Base-by-base conservation (phyloP, 1,139 yeast species). In the Taiozyma sp. region DNA sequence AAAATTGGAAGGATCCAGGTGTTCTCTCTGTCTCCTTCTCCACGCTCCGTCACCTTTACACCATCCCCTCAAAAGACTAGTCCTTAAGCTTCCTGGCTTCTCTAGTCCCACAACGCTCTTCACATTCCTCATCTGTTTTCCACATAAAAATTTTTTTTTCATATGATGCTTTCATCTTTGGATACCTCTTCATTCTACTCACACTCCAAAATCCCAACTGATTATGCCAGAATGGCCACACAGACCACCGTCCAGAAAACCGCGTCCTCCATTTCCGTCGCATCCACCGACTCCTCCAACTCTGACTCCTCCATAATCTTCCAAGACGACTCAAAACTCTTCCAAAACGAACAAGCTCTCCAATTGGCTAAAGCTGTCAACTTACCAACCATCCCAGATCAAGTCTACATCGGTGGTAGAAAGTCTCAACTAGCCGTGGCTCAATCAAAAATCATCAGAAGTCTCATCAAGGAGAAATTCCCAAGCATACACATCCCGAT, bases 391-490 rank as follows among this genome's bases (percentile, higher is more conserved):
- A 52, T 61, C 35, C 64, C 64, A 28, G 60, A 60, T 19, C 56
- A 57, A 44, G 52, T 61, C 34, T 56, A 52, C 44, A 85, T 93
- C 41, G 99, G 98, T 41, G 96, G 98, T 34, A 81, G 99, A 65
- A 85, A 86, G 67, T 88, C 97, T 22, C 76, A 79, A 57, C 74
- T 93, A 56, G 99, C 99, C 1, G 90, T 93, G 21, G 79, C 80
- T 10, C 99, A 93, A 74, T 81, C 93, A 44, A 85, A 88, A 62
- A 79, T 80, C 49, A 89, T 93, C 44, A 85, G 84, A 56, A 75
- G 72, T 19, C 61, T 73, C 47, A 84, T 93, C 50, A 76, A 80
- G 58, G 64, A 69, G 28, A 74, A 74, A 43, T 86, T 81, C 62
- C 90, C 95, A 11, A 75, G 81, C 22, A 66, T 76, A 47, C 75